Conservation (phyloP, 345 rosid species). For the Sisymbrium irio region DNA sequence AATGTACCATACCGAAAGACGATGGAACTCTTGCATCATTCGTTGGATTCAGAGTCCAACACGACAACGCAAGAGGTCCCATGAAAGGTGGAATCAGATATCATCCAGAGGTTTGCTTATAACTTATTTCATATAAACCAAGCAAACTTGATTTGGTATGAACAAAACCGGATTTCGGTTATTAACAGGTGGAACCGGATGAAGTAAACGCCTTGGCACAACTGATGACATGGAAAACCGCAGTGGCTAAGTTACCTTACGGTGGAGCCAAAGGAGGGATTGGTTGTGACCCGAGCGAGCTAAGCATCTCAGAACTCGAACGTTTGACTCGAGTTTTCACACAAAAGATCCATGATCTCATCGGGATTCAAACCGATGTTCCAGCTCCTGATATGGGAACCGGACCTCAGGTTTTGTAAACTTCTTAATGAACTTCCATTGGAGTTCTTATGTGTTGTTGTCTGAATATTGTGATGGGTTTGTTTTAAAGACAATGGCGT, state of each 20-base stretch:
- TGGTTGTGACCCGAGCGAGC: constrained; percentile 70
- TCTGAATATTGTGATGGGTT: not conserved
- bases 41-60: constrained; percentile 94
- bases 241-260: constrained; percentile 92
- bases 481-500: constrained; percentile 80
- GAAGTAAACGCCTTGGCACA: constrained; percentile 97
- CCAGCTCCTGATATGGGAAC: constrained; percentile 99
- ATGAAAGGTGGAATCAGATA: constrained; percentile 99
- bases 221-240: constrained; percentile 99
- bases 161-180: not conserved
- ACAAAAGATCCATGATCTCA: constrained; percentile 88
- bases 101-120: constrained; percentile 75
- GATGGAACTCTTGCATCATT: constrained; percentile 85
- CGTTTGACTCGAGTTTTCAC: constrained; percentile 93
- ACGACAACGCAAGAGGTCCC: constrained; percentile 98
- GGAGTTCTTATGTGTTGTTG: not conserved
- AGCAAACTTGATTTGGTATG: not conserved
- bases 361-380: constrained; percentile 88
- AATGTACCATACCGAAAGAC: constrained; percentile 89
- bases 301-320: constrained; percentile 75
- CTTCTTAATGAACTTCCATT: not conserved
- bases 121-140: not conserved
- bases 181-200: constrained; percentile 79
- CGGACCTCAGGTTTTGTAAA: constrained; percentile 68
- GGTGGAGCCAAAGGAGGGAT: constrained; percentile 99